Evolutionary conservation across 805 yeast species (phyloP).

Genomic region (Jamesozyma rosinii): DNA sequence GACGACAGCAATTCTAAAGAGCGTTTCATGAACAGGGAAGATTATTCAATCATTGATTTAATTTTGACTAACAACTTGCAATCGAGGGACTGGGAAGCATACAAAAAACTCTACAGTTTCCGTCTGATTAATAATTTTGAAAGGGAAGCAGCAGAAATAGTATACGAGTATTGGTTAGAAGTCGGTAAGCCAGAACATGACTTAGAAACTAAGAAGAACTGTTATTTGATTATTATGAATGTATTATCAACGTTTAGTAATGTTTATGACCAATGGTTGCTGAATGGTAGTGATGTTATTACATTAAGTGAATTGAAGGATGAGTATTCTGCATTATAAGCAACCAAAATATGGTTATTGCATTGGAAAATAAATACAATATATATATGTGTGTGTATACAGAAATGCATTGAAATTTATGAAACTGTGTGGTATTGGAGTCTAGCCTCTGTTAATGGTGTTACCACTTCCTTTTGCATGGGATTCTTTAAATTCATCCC

Average conservation of each 20-base stretch:
- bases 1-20: not conserved
- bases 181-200: constrained; percentile 3
- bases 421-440: not conserved
- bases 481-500: constrained; percentile 91
- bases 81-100: constrained; percentile 15
- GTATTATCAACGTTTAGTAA: constrained; percentile 21
- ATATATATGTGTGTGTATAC: not conserved
- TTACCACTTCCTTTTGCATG: constrained; percentile 88
- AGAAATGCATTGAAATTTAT: not conserved
- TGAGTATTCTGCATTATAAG: constrained; percentile 8
- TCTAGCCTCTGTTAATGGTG: constrained; percentile 53
- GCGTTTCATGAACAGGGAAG: constrained; percentile 15
- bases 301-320: constrained; percentile 23
- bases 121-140: constrained; percentile 22
- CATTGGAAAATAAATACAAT: not conserved
- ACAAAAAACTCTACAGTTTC: constrained; percentile 22
- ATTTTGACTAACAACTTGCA: constrained; percentile 13
- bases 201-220: constrained; percentile 11
- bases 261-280: constrained; percentile 24
- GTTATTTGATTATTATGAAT: constrained; percentile 22
- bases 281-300: constrained; percentile 21
- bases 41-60: constrained; percentile 21
- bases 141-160: constrained; percentile 26
- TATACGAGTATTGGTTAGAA: constrained; percentile 16
- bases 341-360: not conserved